Evolutionary conservation across 306 rosid species (phyloP).

Genomic region (Pterocarpus santalinus): DNA sequence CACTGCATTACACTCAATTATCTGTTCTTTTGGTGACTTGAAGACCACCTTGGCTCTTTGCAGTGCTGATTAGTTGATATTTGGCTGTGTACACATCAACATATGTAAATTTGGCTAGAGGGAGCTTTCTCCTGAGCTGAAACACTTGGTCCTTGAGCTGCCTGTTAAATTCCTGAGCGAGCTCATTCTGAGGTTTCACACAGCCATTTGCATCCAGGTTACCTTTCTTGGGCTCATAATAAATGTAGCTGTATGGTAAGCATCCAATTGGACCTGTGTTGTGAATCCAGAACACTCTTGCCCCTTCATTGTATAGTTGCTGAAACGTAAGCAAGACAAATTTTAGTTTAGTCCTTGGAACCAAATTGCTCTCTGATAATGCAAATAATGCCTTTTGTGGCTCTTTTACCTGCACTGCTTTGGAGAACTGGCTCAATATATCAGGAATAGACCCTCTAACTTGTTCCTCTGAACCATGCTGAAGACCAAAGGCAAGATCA

Average conservation of each 20-base stretch:
- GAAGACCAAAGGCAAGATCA: constrained; percentile 71
- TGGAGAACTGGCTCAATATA: constrained; percentile 60
- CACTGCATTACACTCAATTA: background rate
- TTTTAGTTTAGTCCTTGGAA: constrained; percentile 33
- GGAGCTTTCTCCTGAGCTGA: constrained; percentile 55
- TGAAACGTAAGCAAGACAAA: constrained; percentile 46
- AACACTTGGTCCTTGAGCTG: constrained; percentile 65
- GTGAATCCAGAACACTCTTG: constrained; percentile 84
- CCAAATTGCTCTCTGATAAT: background rate
- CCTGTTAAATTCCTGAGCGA: constrained; percentile 81
- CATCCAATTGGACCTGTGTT: constrained; percentile 86
- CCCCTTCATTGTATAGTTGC: constrained; percentile 79
- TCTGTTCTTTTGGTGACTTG: constrained; percentile 19
- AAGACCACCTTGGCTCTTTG: constrained; percentile 65
- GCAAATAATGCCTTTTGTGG: background rate
- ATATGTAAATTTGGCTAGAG: constrained; percentile 67
- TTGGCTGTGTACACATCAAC: constrained; percentile 78
- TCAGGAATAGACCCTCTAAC: constrained; percentile 72
- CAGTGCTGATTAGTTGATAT: constrained; percentile 64
- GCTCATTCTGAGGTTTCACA: constrained; percentile 66
- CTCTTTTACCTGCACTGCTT: constrained; percentile 65
- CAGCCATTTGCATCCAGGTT: constrained; percentile 74
- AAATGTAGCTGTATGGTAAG: constrained; percentile 67
- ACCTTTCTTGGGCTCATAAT: constrained; percentile 58
- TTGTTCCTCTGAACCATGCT: constrained; percentile 65